Base-by-base conservation (phyloP, 176 grass and related monocot species). In the Carex kokanica region DNA sequence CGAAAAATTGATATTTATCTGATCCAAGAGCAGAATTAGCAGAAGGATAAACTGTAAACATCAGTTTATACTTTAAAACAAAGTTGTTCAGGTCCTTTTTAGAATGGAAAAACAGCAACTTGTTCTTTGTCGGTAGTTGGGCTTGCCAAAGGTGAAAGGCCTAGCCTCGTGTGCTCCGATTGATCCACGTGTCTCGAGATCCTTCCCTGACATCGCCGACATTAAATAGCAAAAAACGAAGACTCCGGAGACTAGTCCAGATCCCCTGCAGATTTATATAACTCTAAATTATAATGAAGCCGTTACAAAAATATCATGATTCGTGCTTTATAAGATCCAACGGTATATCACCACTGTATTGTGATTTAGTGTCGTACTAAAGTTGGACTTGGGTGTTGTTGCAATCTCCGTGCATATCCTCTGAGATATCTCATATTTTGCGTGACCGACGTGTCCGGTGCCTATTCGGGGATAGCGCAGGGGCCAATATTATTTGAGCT, bases 401-500 rank as follows among this genome's bases (percentile, higher is more conserved):
- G 23, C 23, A 64, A 43, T 63, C 10, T n/a, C 40, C 80, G 80
- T 82, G 59, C 59, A n/a, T n/a, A n/a, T n/a, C n/a, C n/a, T n/a
- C n/a, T n/a, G n/a, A n/a, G n/a, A n/a, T n/a, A n/a, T n/a, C n/a
- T n/a, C n/a, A n/a, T n/a, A n/a, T n/a, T n/a, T n/a, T n/a, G n/a
- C n/a, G n/a, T n/a, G n/a, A n/a, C n/a, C n/a, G n/a, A n/a, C n/a
- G n/a, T n/a, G n/a, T n/a, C n/a, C n/a, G n/a, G n/a, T n/a, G n/a
- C n/a, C n/a, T n/a, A n/a, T n/a, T n/a, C n/a, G n/a, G n/a, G n/a
- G n/a, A n/a, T n/a, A n/a, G n/a, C n/a, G n/a, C n/a, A n/a, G n/a
- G n/a, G n/a, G n/a, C n/a, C n/a, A n/a, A n/a, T n/a, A n/a, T n/a
- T n/a, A n/a, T n/a, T n/a, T n/a, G n/a, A n/a, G n/a, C n/a, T n/a